Base-by-base conservation (phyloP, 139 green algal genomes). In the Micractinium conductrix region DNA sequence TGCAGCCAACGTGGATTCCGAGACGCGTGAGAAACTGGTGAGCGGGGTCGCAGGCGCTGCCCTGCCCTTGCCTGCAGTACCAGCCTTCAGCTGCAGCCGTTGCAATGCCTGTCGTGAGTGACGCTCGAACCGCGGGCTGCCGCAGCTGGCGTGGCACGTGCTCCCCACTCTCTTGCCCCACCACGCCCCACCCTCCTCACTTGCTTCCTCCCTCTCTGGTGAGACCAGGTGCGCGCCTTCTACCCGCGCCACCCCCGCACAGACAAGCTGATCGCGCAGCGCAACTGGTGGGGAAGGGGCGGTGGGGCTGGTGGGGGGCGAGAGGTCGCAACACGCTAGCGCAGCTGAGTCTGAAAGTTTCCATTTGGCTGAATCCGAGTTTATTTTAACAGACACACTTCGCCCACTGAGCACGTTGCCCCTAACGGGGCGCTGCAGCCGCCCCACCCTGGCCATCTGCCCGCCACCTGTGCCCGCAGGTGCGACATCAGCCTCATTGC, bases 271-370 rank as follows among this genome's bases (percentile, higher is more conserved):
- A 60, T 92, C 28, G 79, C 43, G 7, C 60, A 71, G 35, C 78
- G 89, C 35, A 93, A 93, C 82, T 93, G 89, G 89, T 92, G 84
- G 35, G 83, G 75, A 58, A 21, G 37, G 40, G 44, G 2, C 42
- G n/a, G 5, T 38, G 37, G 9, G n/a, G 30, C 35, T 45, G 22
- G 12, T 4, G 50, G 10, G 78, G 40, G 1, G 45, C 72, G n/a
- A n/a, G n/a, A n/a, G n/a, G n/a, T n/a, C n/a, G n/a, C n/a, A n/a
- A n/a, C n/a, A n/a, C n/a, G n/a, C n/a, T n/a, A n/a, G n/a, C n/a
- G n/a, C n/a, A n/a, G n/a, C n/a, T n/a, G n/a, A n/a, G n/a, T n/a
- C n/a, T n/a, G n/a, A n/a, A n/a, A n/a, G n/a, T n/a, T n/a, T n/a
- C n/a, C n/a, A n/a, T n/a, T n/a, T n/a, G n/a, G n/a, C n/a, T n/a